These are phyloP conservation scores for Xerocomellus intermedius DNA, from an alignment of 768 basidiomycete genomes.

Conservation along the genomic window DNA sequence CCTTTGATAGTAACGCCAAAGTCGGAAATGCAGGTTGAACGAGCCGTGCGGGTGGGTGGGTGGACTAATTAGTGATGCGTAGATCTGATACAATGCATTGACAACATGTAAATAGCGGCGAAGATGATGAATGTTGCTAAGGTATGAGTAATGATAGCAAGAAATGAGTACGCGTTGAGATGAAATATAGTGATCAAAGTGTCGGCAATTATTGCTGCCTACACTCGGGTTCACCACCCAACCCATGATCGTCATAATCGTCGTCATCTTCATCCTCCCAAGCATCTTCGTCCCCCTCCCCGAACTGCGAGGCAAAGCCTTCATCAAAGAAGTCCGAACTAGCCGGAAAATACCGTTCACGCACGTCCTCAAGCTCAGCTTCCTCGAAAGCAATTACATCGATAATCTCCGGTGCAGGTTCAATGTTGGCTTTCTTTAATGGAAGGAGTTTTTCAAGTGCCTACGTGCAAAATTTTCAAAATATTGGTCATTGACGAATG, in stretches of 20 bases:
- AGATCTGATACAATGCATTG: conserved; percentile 29
- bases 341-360: conserved; percentile 75
- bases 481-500: not conserved
- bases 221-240: conserved; percentile 54
- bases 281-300: conserved; percentile 64
- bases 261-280: conserved; percentile 74
- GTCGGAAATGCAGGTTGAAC: conserved; percentile 49
- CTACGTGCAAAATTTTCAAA: conserved; percentile 37
- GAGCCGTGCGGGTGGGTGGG: conserved; percentile 1
- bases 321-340: conserved; percentile 75
- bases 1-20: conserved; percentile 56
- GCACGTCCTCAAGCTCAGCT: conserved; percentile 79
- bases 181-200: conserved; percentile 8
- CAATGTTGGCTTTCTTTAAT: conserved; percentile 71
- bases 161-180: conserved; percentile 10
- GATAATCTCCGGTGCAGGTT: conserved; percentile 68
- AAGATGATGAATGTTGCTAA: conserved; percentile 12
- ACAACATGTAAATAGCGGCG: conserved; percentile 29
- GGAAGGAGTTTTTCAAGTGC: conserved; percentile 66
- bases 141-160: conserved; percentile 15
- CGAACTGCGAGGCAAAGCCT: conserved; percentile 68
- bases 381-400: conserved; percentile 73
- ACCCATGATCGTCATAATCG: conserved; percentile 42
- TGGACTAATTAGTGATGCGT: conserved; percentile 24
- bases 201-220: conserved; percentile 49